Conservation (phyloP, 163 green algal species). For the Scenedesmus sp. region DNA sequence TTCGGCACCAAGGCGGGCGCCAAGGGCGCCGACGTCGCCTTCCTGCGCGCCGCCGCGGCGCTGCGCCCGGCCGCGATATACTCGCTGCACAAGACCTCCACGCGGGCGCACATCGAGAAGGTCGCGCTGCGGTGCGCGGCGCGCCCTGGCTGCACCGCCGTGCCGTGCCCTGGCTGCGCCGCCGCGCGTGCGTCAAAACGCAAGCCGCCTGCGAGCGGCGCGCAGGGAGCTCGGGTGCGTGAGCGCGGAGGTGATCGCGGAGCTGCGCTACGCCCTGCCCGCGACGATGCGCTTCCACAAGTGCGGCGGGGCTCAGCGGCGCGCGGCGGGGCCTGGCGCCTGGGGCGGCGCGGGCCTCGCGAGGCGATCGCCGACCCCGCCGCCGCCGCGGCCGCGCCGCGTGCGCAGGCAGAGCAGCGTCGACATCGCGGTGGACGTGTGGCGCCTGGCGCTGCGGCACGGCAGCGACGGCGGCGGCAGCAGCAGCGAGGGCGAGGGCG, state of each 20-base stretch:
- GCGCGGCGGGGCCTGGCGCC: too few species aligned
- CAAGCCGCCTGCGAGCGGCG: too few species aligned
- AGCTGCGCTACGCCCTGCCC: constrained; percentile 91
- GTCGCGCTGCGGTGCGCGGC: constrained; percentile 68
- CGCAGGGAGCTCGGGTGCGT: constrained; percentile 59
- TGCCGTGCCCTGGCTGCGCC: background rate
- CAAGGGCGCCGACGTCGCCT: constrained; percentile 92
- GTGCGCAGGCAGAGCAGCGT: constrained; percentile 23
- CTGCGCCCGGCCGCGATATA: constrained; percentile 72
- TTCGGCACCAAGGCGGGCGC: constrained; percentile 90
- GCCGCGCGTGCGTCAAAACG: too few species aligned
- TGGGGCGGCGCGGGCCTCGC: too few species aligned
- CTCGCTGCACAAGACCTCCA: constrained; percentile 92
- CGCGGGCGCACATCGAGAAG: constrained; percentile 74
- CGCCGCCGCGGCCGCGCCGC: too few species aligned
- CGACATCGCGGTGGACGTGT: constrained; percentile 37
- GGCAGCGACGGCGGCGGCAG: background rate
- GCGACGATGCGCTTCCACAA: constrained; percentile 87
- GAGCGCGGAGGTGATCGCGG: constrained; percentile 78
- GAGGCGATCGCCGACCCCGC: background rate
- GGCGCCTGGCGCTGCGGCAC: constrained; percentile 8
- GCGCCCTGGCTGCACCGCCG: background rate
- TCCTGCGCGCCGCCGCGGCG: constrained; percentile 78
- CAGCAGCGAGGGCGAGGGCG: background rate
- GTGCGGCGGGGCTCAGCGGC: background rate